Percentiles rank a stretch among this genome's conserved stretches.
phyloP scores from a whole-genome alignment of 2,329 filamentous ascomycete species.

The Penicillium sp. region DNA sequence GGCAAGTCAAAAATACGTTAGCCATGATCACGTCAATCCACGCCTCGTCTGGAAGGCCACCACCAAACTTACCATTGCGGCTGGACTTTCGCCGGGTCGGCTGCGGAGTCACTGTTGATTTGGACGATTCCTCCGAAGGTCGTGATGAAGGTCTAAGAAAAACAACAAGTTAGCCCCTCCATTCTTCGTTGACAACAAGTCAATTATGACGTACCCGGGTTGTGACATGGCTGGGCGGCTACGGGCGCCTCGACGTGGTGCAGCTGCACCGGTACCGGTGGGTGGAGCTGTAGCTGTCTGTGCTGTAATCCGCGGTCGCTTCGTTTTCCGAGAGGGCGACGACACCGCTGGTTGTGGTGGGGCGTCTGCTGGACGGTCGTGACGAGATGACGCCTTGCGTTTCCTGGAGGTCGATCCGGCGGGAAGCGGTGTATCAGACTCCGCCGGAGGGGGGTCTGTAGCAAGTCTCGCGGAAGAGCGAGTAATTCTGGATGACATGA shows the following conservation, averaged over 20 bases:
- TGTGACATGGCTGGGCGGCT: conserved; percentile 45
- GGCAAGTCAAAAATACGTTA: conserved; percentile 13
- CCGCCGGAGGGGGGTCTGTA: conserved; percentile 58
- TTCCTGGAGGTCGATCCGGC: conserved; percentile 63
- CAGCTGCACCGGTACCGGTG: conserved; percentile 43
- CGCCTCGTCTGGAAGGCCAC: not conserved
- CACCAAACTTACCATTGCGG: conserved; percentile 64
- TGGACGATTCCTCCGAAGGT: conserved; percentile 64
- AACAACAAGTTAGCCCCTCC: conserved; percentile 11
- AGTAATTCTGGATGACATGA: conserved; percentile 97
- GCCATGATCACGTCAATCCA: not conserved
- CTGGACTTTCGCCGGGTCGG: conserved; percentile 72
- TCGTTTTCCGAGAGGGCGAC: conserved; percentile 61
- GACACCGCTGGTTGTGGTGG: conserved; percentile 34
- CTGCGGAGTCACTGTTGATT: conserved; percentile 57
- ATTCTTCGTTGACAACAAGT: conserved; percentile 14
- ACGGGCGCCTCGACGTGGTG: conserved; percentile 45
- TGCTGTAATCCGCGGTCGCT: conserved; percentile 69
- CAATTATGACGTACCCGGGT: conserved; percentile 36
- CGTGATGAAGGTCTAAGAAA: conserved; percentile 61
- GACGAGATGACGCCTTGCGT: conserved; percentile 67
- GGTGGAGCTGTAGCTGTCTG: conserved; percentile 39
- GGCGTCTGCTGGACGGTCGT: conserved; percentile 47
- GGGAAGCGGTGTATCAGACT: conserved; percentile 41
- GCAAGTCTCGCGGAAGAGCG: conserved; percentile 91